Conservation (phyloP, 495 filamentous ascomycete genomes). For the Talaromyces ruber region DNA sequence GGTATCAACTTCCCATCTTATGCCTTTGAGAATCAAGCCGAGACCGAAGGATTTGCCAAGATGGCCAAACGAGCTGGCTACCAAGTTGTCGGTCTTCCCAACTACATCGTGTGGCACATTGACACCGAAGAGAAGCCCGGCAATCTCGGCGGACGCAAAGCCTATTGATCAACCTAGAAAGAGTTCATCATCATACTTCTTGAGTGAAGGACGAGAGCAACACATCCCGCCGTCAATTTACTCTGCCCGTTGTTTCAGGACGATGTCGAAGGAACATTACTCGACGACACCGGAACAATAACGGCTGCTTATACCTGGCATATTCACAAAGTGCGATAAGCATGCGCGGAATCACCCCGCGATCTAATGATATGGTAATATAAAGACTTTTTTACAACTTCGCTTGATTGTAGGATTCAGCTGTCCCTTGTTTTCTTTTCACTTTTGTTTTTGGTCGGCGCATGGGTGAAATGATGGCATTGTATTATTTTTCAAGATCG, state of each 20-base stretch:
- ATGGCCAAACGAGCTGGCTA: constrained; percentile 98
- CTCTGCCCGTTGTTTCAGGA: background rate
- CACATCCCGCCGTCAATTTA: background rate
- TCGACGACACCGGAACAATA: background rate
- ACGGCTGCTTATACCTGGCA: background rate
- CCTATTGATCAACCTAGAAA: constrained; percentile 20
- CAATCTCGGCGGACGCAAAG: constrained; percentile 47
- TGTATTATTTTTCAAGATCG: background rate
- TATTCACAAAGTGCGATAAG: background rate
- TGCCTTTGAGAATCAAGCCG: constrained; percentile 96
- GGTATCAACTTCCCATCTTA: constrained; percentile 98
- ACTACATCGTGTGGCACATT: constrained; percentile 98
- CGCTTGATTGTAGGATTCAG: constrained; percentile 8
- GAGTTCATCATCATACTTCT: background rate
- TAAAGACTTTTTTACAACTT: background rate
- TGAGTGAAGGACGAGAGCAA: background rate
- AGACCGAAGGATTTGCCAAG: constrained; percentile 96
- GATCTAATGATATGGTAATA: constrained; percentile 4
- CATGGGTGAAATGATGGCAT: background rate
- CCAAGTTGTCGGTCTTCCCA: constrained; percentile 83
- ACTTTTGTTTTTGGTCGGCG: constrained; percentile 13
- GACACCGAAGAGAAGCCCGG: constrained; percentile 97
- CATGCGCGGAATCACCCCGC: background rate
- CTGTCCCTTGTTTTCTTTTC: constrained; percentile 10
- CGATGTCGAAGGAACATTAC: background rate